Evolutionary conservation across 768 basidiomycete genomes (phyloP).

Genomic region (Rhodosporidiobolus sp.): DNA sequence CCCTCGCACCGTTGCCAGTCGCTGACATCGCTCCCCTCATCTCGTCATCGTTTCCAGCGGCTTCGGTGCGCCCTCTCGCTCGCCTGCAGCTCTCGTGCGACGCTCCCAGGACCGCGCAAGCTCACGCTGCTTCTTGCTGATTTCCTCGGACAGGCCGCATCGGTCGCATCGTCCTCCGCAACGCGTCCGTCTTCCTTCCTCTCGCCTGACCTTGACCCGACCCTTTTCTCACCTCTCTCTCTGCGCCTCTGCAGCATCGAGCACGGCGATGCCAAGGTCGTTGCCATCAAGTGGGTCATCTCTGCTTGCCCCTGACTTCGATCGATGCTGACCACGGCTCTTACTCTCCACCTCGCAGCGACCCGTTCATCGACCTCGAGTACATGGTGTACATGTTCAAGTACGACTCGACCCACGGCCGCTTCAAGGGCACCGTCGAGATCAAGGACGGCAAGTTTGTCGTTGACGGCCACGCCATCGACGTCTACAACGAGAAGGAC

Average conservation of each 20-base stretch:
- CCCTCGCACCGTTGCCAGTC: no score
- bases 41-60: conserved; percentile 34
- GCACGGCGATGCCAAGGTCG: conserved; percentile 53
- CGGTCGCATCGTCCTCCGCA: conserved; percentile 95
- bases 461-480: conserved; percentile 73
- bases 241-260: conserved; percentile 17
- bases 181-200: conserved; percentile 60
- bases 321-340: background rate
- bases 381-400: conserved; percentile 99
- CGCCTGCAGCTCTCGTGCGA: no score
- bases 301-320: background rate
- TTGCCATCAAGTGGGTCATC: conserved; percentile 78
- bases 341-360: conserved; percentile 46
- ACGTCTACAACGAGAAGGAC: conserved; percentile 79
- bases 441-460: conserved; percentile 82
- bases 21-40: background rate
- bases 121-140: background rate
- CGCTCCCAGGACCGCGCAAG: background rate
- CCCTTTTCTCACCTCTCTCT: background rate
- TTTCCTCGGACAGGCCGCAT: conserved; percentile 72
- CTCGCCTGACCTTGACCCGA: conserved; percentile 64
- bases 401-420: conserved; percentile 88
- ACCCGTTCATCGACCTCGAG: conserved; percentile 92
- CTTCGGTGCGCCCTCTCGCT: conserved; percentile 63
- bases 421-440: conserved; percentile 79